phyloP scores from a whole-genome alignment of 768 basidiomycete genomes.

The Lentinula lateritia region DNA sequence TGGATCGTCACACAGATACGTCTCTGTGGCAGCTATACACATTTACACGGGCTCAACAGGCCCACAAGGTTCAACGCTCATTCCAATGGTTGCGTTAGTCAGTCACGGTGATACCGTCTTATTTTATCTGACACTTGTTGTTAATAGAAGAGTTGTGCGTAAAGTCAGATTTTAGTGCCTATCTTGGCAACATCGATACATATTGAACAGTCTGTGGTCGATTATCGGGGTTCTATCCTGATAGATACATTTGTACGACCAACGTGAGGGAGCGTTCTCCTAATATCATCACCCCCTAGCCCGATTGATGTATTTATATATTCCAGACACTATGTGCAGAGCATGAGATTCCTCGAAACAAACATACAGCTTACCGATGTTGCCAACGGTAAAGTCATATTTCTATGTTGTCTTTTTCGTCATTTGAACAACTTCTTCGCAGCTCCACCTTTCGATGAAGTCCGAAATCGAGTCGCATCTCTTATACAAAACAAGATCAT shows the following conservation, averaged over 20 bases:
- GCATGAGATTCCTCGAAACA: slow-evolving; percentile 42
- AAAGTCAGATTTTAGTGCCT: neutral
- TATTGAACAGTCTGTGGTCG: slow-evolving; percentile 29
- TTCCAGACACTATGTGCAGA: slow-evolving; percentile 39
- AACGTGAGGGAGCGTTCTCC: slow-evolving; percentile 31
- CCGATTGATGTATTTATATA: neutral
- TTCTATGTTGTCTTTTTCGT: neutral
- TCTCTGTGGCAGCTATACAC: slow-evolving; percentile 39
- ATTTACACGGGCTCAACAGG: slow-evolving; percentile 35
- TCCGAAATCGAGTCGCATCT: slow-evolving; percentile 37
- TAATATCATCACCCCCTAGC: neutral
- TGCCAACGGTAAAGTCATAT: slow-evolving; percentile 27
- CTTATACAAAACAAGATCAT: slow-evolving; percentile 42
- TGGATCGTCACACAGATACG: slow-evolving; percentile 26
- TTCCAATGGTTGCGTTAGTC: slow-evolving; percentile 51
- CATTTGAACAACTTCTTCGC: neutral
- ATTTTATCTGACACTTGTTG: slow-evolving; percentile 2
- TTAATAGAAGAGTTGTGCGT: slow-evolving; percentile 34
- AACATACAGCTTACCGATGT: slow-evolving; percentile 37
- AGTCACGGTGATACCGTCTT: neutral
- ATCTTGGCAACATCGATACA: neutral
- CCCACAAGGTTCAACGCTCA: slow-evolving; percentile 16
- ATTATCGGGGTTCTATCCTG: slow-evolving; percentile 39
- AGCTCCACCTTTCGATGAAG: slow-evolving; percentile 47
- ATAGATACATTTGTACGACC: slow-evolving; percentile 50